These are phyloP conservation scores for Clitopilus passeckerianus DNA, from an alignment of 768 basidiomycete species.

Conservation along the genomic window DNA sequence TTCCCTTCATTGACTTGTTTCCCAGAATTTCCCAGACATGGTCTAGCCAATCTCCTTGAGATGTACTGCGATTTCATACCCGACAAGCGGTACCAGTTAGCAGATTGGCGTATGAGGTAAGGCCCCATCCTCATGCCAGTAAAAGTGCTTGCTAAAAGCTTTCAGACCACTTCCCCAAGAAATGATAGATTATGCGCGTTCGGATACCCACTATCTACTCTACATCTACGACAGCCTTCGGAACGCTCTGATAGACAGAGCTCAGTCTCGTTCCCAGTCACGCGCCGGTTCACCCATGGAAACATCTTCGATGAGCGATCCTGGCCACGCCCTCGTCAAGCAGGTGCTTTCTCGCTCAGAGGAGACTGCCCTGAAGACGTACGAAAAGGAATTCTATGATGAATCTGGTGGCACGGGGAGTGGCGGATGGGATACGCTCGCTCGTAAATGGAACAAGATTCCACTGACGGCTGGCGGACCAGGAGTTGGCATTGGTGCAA, in stretches of 20 bases:
- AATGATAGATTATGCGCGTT: constrained; percentile 90
- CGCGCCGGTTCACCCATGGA: constrained; percentile 16
- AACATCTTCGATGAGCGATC: constrained; percentile 11
- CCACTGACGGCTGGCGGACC: constrained; percentile 35
- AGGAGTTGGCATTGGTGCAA: constrained; percentile 26
- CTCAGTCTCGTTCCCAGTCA: constrained; percentile 32
- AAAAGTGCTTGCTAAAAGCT: background rate
- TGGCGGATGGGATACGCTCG: constrained; percentile 74
- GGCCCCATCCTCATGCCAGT: constrained; percentile 9
- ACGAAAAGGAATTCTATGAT: constrained; percentile 70
- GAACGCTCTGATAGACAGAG: constrained; percentile 74
- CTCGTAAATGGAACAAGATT: constrained; percentile 79
- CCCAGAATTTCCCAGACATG: constrained; percentile 77
- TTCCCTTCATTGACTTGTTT: background rate
- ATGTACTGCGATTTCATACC: constrained; percentile 88
- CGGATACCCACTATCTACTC: constrained; percentile 94
- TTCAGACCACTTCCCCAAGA: constrained; percentile 73
- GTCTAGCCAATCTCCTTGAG: constrained; percentile 77
- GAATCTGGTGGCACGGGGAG: constrained; percentile 54
- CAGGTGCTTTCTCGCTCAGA: constrained; percentile 69
- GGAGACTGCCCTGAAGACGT: constrained; percentile 70
- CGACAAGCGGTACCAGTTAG: constrained; percentile 95
- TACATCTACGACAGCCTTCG: constrained; percentile 91
- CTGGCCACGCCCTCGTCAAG: constrained; percentile 41
- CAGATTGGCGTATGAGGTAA: constrained; percentile 94